Evolutionary conservation across 192 early-diverging fungal genomes (phyloP), one percentile per base, ranked within the genome.

Genomic region (Rhizophagus sp.): DNA sequence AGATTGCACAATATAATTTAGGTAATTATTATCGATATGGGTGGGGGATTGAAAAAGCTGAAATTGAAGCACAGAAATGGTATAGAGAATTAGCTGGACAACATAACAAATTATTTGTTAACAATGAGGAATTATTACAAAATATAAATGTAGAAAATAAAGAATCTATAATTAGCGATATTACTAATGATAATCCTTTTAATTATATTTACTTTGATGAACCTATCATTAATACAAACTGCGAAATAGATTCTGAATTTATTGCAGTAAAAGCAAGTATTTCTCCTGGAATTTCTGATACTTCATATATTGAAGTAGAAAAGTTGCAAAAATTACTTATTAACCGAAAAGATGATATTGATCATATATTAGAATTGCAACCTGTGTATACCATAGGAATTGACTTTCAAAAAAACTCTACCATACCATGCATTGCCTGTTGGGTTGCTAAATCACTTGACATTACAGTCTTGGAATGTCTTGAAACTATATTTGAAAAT

Each of bases 401-500:
- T 27, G 63, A 65, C n/a, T 65, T 65, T 10, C 63, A 27, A 10
- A 30, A 65, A 65, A 30, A 30, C 2, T 65, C 63, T 15, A 27
- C 27, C 12, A 65, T 10, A 27, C 63, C 63, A 65, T 25, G 63
- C 17, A 65, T 65, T 65, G 9, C n/a, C 11, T 65, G n/a, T 13
- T 65, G 27, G 63, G 63, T 65, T 27, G 13, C 63, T 65, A 65
- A 24, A 4, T 1, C n/a, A 24, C 24, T 65, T 65, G n/a, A 65
- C 0, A 65, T 65, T 15, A 12, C 63, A 3, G n/a, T 65, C 1
- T 3, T 30, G 24, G 13, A 65, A 65, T 27, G n/a, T 52, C 63
- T 65, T 30, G 25, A 65, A 65, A 30, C 63, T 12, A 27, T 65
- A 27, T 65, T 65, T 65, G 63, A 65, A 65, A 9, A 65, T 65